These are phyloP conservation scores for Cryptococcus wingfieldii DNA, from an alignment of 1,284 basidiomycete genomes.

Conservation along the genomic window DNA sequence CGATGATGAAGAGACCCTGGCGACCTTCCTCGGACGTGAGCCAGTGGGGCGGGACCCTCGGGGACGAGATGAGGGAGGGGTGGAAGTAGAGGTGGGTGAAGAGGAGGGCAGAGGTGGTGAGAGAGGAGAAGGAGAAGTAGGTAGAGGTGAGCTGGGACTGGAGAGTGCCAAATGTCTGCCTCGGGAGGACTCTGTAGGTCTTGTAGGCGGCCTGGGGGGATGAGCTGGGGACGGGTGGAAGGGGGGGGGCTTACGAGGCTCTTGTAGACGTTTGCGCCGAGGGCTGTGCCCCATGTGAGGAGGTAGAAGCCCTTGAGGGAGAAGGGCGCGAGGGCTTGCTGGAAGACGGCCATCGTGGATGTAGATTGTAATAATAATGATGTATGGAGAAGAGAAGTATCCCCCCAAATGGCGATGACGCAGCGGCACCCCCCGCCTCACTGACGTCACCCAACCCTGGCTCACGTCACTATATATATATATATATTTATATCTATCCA, in stretches of 20 bases:
- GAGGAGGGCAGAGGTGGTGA: conserved; percentile 58
- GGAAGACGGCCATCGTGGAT: conserved; percentile 19
- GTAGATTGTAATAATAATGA: too few relatives aligned
- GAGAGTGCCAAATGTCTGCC: conserved; percentile 68
- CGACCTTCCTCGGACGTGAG: conserved; percentile 59
- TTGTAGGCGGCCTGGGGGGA: conserved; percentile 26
- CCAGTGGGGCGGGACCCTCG: conserved; percentile 47
- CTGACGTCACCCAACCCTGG: background rate
- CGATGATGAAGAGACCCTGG: conserved; percentile 63
- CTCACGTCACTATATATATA: background rate
- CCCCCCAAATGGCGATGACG: background rate
- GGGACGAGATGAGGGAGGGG: conserved; percentile 55
- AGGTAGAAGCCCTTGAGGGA: conserved; percentile 49
- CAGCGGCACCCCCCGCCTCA: background rate
- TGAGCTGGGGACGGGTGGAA: background rate
- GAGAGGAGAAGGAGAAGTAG: conserved; percentile 65
- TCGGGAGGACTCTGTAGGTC: conserved; percentile 46
- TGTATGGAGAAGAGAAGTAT: background rate
- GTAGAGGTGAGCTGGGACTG: conserved; percentile 70
- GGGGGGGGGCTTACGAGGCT: conserved; percentile 30
- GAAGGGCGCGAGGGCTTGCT: conserved; percentile 42
- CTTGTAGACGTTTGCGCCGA: conserved; percentile 46
- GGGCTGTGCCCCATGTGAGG: conserved; percentile 47
- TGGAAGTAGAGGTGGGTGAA: conserved; percentile 63
- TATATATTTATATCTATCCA: too few relatives aligned